Conservation (phyloP, 1,284 basidiomycete genomes). For the Cerioporus squamosus region DNA sequence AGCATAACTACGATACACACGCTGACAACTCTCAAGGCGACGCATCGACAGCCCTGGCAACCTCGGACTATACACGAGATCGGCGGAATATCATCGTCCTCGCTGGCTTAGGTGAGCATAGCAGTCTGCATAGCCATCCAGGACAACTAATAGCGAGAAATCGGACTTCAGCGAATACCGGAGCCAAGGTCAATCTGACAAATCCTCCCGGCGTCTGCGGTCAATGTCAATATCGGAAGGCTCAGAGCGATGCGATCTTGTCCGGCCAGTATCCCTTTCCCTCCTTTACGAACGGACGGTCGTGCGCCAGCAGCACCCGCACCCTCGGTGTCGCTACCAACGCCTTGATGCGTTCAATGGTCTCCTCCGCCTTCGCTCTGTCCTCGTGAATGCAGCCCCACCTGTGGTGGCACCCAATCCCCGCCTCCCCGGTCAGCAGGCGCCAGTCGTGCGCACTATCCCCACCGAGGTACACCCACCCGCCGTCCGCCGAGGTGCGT, state of each 20-base stretch:
- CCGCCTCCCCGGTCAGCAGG: constrained; percentile 50
- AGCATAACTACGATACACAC: too few species aligned
- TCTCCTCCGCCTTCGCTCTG: constrained; percentile 43
- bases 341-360: constrained; percentile 43
- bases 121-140: too few species aligned
- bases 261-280: constrained; percentile 47
- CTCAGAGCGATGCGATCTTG: constrained; percentile 12
- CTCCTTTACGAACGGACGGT: constrained; percentile 51
- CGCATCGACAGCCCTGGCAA: too few species aligned
- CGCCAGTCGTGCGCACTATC: constrained; percentile 61
- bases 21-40: too few species aligned
- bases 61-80: too few species aligned
- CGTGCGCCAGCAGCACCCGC: constrained; percentile 54
- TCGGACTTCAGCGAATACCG: too few species aligned
- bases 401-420: constrained; percentile 38
- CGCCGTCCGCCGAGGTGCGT: constrained; percentile 53
- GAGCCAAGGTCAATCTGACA: too few species aligned
- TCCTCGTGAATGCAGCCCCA: constrained; percentile 47
- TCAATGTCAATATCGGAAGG: too few species aligned
- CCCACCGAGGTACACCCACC: constrained; percentile 57
- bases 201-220: too few species aligned
- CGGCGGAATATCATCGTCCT: too few species aligned
- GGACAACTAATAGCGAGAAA: too few species aligned
- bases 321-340: constrained; percentile 43
- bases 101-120: too few species aligned